Conservation (phyloP, 108 stramenopile genomes). For the Chaetoceros tenuissimus region DNA sequence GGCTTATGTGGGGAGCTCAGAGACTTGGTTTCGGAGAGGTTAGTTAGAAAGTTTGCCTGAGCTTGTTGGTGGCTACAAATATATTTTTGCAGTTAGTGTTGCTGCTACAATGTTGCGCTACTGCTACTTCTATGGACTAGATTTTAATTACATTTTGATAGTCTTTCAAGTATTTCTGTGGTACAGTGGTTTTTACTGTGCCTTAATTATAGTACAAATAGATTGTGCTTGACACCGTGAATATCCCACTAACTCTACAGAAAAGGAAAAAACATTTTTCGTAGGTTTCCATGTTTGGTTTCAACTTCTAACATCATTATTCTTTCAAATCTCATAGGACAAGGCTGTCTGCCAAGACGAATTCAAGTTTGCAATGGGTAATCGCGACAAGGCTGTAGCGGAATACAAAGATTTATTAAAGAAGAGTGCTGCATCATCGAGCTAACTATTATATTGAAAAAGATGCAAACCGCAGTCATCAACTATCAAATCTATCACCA, state of each 20-base stretch:
- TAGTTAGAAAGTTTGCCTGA: slow-evolving; percentile 3
- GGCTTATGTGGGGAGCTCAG: slow-evolving; percentile 47
- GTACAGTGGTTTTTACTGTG: too few relatives aligned
- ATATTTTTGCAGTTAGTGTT: not conserved
- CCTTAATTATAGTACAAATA: too few relatives aligned
- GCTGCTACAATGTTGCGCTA: not conserved
- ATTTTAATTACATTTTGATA: too few relatives aligned
- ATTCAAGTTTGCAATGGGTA: slow-evolving; percentile 55
- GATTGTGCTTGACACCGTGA: too few relatives aligned
- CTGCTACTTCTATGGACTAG: not conserved
- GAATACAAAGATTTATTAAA: slow-evolving; percentile 10
- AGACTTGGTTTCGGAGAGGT: slow-evolving; percentile 50
- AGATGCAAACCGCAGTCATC: too few relatives aligned
- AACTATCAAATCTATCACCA: too few relatives aligned
- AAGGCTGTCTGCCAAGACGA: slow-evolving; percentile 38
- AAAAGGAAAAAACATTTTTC: too few relatives aligned
- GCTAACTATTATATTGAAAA: too few relatives aligned
- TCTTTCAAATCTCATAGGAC: slow-evolving; percentile 18
- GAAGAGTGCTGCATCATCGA: slow-evolving; percentile 8
- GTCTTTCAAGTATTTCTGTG: too few relatives aligned
- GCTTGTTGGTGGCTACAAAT: not conserved
- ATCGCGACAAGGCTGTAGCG: slow-evolving; percentile 31
- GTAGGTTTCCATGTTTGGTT: slow-evolving; percentile 6
- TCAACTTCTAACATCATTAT: slow-evolving; percentile 1
- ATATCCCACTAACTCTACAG: too few relatives aligned